These are phyloP conservation scores for Taphrina wiesneri DNA, from an alignment of 1,139 yeast species.

Conservation along the genomic window DNA sequence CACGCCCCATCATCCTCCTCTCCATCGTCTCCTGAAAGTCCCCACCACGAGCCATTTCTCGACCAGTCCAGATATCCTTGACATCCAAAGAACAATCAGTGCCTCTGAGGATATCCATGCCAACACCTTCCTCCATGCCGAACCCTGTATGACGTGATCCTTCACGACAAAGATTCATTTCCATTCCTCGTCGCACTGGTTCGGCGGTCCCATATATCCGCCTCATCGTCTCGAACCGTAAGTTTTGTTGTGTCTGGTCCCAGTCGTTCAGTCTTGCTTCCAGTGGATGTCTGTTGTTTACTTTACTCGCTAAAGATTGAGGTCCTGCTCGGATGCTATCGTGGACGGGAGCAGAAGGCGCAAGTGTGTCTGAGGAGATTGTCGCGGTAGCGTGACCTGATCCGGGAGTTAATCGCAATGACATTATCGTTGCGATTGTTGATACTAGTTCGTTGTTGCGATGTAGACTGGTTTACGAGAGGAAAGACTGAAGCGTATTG, in stretches of 20 bases:
- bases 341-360: constrained; percentile 35
- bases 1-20: constrained; percentile 11
- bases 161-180: constrained; percentile 50
- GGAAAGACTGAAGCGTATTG: no score
- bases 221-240: constrained; percentile 74
- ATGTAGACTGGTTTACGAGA: no score
- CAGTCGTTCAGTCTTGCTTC: constrained; percentile 73
- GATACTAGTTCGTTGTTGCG: not conserved
- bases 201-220: constrained; percentile 90
- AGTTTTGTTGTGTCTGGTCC: constrained; percentile 73
- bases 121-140: constrained; percentile 51
- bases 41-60: constrained; percentile 15
- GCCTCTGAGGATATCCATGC: constrained; percentile 73
- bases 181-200: constrained; percentile 88
- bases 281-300: constrained; percentile 62
- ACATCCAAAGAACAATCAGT: constrained; percentile 78
- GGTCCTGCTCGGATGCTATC: constrained; percentile 35
- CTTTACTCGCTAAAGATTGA: constrained; percentile 12
- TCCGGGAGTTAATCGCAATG: constrained; percentile 15
- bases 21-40: constrained; percentile 12
- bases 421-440: not conserved
- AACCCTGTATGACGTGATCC: constrained; percentile 34
- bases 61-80: constrained; percentile 69
- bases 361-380: not conserved
- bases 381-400: constrained; percentile 19